These are phyloP conservation scores for Phytophthora pinifolia DNA, from an alignment of 352 stramenopile species.

Conservation along the genomic window DNA sequence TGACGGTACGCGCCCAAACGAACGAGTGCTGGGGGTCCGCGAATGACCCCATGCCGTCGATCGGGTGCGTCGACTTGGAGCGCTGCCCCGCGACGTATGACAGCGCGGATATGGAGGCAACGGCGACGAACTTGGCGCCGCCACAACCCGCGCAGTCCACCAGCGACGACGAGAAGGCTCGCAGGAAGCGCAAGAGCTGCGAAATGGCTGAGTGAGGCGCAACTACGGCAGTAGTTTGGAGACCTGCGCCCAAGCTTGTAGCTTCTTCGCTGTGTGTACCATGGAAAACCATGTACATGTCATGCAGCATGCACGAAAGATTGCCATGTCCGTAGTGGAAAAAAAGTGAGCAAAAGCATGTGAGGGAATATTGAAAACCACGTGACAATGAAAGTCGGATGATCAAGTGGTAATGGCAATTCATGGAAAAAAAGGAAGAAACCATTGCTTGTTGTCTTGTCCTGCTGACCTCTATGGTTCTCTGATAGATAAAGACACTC, in stretches of 20 bases:
- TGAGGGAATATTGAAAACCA: no score
- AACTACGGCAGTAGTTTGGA: slow-evolving; percentile 11
- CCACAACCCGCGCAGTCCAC: slow-evolving; percentile 14
- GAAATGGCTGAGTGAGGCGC: slow-evolving; percentile 30
- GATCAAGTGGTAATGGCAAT: no score
- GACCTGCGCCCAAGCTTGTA: slow-evolving; percentile 10
- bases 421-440: slow-evolving; percentile 25
- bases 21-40: slow-evolving; percentile 35
- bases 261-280: not conserved
- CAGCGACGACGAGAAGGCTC: slow-evolving; percentile 32
- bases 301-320: not conserved
- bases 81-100: slow-evolving; percentile 32
- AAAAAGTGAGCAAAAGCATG: no score
- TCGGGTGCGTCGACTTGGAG: slow-evolving; percentile 62
- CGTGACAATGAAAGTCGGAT: no score
- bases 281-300: slow-evolving; percentile 8
- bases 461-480: no score
- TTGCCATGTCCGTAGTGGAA: no score
- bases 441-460: no score
- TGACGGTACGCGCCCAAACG: slow-evolving; percentile 36
- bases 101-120: slow-evolving; percentile 29
- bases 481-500: slow-evolving; percentile 38
- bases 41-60: slow-evolving; percentile 61
- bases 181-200: slow-evolving; percentile 37
- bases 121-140: slow-evolving; percentile 27